phyloP scores from a whole-genome alignment of 139 green algal species.

The Parachlorella kessleri region DNA sequence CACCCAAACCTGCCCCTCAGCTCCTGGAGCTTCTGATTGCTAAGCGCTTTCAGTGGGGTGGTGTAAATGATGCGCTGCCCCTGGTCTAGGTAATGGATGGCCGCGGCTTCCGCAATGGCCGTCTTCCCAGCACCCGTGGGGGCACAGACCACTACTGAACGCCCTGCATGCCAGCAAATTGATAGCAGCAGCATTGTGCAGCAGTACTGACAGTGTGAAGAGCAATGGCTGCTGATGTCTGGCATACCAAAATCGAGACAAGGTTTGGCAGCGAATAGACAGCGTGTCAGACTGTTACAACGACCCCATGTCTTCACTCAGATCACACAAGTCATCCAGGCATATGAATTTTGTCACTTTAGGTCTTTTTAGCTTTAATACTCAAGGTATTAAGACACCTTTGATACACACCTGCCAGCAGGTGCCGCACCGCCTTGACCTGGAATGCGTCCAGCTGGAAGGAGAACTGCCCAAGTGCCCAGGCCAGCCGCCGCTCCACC shows the following conservation, averaged over 20 bases:
- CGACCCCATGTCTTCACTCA: too few relatives aligned
- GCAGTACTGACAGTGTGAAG: too few relatives aligned
- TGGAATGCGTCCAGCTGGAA: slow-evolving; percentile 83
- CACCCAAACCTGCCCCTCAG: slow-evolving; percentile 77
- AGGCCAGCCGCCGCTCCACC: not conserved
- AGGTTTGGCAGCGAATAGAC: too few relatives aligned
- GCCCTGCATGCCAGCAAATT: too few relatives aligned
- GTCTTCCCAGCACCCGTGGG: slow-evolving; percentile 98
- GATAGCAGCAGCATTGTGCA: too few relatives aligned
- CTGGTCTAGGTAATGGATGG: slow-evolving; percentile 68
- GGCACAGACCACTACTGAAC: slow-evolving; percentile 88
- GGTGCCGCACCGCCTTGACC: slow-evolving; percentile 52
- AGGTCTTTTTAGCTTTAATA: too few relatives aligned
- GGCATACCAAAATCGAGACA: too few relatives aligned
- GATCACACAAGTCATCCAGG: too few relatives aligned
- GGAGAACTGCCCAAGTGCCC: slow-evolving; percentile 51
- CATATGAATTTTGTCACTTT: too few relatives aligned
- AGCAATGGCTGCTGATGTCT: too few relatives aligned
- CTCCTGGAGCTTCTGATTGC: slow-evolving; percentile 95
- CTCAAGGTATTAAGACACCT: too few relatives aligned
- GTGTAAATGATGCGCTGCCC: slow-evolving; percentile 91
- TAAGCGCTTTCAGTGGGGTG: slow-evolving; percentile 88
- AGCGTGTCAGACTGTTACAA: too few relatives aligned
- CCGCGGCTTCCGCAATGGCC: slow-evolving; percentile 91
- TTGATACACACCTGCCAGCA: slow-evolving; percentile 73